Evolutionary conservation across 1,284 basidiomycete genomes (phyloP), one percentile per base, ranked within the genome.

Genomic region (Trichosporon sp.): DNA sequence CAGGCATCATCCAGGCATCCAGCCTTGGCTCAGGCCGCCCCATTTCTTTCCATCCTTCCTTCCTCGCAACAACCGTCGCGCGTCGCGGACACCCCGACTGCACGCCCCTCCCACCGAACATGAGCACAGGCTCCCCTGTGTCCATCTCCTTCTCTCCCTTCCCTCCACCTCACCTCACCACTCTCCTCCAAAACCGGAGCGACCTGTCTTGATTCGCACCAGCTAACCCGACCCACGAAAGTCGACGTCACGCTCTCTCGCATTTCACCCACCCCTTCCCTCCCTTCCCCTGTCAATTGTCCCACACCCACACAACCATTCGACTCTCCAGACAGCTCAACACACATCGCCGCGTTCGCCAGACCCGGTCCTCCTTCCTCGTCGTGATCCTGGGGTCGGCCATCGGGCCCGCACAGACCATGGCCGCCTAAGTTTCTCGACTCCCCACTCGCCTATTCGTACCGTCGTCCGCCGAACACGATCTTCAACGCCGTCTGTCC

Each of bases 381-480:
- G 31, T 5, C 32, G 59, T 37, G 35, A 14, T 32, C 4, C 31
- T 35, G 59, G 59, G 59, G 59, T 32, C 16, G 59, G 59, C 59
- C 59, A 35, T 63, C 59, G 59, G 59, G 59, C 59, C 59, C 59
- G 59, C 35, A 63, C 59, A 63, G 59, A 63, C 59, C 59, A 63
- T 63, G 59, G 59, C 59, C 31, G 59, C 16, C 59, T 63, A 63
- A 63, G 59, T 35, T 63, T 35, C 59, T 63, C 59, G 31, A 32
- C 16, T 63, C 59, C 4, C 59, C 32, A 37, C 59, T 63, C 59
- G 59, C n/a, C 16, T 63, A 35, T 37, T 11, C 19, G 19, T 21
- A 54, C 51, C 19, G 51, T 54, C 51, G 19, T 54, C 51, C 51
- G 51, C 51, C 51, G 51, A 54, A 26, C 21, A 16, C 59, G 59